Evolutionary conservation across 1,139 yeast species (phyloP), one percentile per base, ranked within the genome.

Genomic region (Blastobotrys capitulatus): DNA sequence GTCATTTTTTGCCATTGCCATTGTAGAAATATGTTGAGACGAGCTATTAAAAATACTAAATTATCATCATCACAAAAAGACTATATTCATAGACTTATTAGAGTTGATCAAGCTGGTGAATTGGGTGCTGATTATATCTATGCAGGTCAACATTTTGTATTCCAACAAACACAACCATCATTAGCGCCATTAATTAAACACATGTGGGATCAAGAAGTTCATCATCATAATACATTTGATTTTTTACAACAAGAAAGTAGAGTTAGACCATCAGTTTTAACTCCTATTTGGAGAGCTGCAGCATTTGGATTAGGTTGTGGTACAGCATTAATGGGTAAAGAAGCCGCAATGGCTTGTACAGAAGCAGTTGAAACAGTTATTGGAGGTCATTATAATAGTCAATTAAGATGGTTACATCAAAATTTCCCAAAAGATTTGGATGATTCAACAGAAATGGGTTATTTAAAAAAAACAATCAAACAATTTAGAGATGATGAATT

Each of bases 281-380:
- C 97, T 0, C 98, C 98, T 3, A 62, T 88, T 1, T 92, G 99
- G 98, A 88, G 86, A 64, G 70, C 79, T 0, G 97, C 97, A 2
- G 97, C 98, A 0, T 75, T 85, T 49, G 83, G 83, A 0, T 74
- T 92, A 70, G 99, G 99, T 2, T 80, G 80, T 1, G 85, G 83
- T 0, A 92, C 98, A 0, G 97, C 96, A 0, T 61, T 86, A 48
- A 70, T 90, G 56, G 86, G 96, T 26, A 87, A 88, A 61, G 96
- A 92, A 64, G 97, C 97, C 1, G 98, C 98, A 1, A 92, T 92
- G 99, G 98, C 98, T 0, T 94, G 99, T 64, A 92, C 99, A 0
- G 97, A 90, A 53, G 98, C 98, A 0, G 98, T 92, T 0, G 99
- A 92, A 68, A 94, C 98, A 0, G 97, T 94, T 1, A 94, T 92